phyloP scores from a whole-genome alignment of 163 green algal genomes.

The Scenedesmus sp. region DNA sequence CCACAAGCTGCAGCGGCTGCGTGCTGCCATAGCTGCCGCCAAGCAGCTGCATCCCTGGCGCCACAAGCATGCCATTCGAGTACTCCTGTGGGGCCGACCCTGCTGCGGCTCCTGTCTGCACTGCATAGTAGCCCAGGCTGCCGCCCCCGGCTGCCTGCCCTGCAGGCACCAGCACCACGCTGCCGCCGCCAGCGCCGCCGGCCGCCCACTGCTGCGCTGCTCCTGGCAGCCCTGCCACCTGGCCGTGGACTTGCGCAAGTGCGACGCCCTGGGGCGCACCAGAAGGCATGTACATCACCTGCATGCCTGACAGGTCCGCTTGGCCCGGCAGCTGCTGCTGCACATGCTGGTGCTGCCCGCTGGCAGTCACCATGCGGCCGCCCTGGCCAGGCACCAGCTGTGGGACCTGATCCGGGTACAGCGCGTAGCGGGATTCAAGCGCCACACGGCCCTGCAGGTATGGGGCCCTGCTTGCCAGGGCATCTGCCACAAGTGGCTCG shows the following conservation, averaged over 20 bases:
- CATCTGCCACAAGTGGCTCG: slow-evolving; percentile 38
- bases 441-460: slow-evolving; percentile 43
- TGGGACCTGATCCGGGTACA: slow-evolving; percentile 46
- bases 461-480: slow-evolving; percentile 23
- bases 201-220: slow-evolving; percentile 34
- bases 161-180: slow-evolving; percentile 34
- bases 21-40: neutral
- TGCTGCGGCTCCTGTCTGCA: neutral
- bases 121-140: slow-evolving; percentile 13
- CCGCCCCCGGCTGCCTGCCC: neutral
- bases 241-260: neutral
- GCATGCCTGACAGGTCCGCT: neutral
- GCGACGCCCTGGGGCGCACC: slow-evolving; percentile 1
- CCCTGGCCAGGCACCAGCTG: neutral
- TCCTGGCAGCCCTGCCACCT: neutral
- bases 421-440: slow-evolving; percentile 29
- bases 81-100: neutral
- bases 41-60: slow-evolving; percentile 9
- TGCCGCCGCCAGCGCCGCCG: neutral
- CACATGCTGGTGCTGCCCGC: neutral
- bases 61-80: neutral
- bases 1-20: slow-evolving; percentile 42
- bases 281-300: slow-evolving; percentile 46
- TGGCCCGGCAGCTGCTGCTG: neutral
- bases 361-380: neutral